These are phyloP conservation scores for Fusarium sp. DNA, from an alignment of 2,329 filamentous ascomycete genomes.

Conservation along the genomic window DNA sequence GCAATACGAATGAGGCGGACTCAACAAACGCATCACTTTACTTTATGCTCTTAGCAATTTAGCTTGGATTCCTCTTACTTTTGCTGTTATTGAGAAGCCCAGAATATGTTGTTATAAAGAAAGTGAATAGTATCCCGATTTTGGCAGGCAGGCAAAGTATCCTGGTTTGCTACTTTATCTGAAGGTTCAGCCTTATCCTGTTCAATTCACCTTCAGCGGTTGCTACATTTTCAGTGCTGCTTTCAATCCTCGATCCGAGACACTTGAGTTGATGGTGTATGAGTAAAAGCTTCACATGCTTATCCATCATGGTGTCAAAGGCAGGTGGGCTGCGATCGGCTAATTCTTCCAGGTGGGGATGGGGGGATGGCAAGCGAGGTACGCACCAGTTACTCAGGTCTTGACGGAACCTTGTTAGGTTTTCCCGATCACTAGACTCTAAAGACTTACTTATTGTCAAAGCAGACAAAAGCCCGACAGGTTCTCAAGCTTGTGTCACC, in stretches of 20 bases:
- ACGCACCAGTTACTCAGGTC: background rate
- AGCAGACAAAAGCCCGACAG: background rate
- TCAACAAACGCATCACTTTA: background rate
- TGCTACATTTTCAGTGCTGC: background rate
- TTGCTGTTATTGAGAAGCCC: accelerated
- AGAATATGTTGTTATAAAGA: accelerated
- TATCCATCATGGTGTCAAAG: background rate
- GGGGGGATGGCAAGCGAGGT: background rate
- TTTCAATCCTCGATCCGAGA: background rate
- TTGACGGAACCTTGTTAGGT: background rate
- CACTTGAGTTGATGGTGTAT: background rate
- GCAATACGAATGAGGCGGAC: accelerated
- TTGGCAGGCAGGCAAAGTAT: background rate
- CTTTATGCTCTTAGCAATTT: accelerated
- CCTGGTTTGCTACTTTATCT: background rate
- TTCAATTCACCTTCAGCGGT: background rate
- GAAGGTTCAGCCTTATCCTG: accelerated
- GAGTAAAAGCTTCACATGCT: background rate
- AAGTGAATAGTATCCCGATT: accelerated
- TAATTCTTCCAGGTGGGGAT: background rate
- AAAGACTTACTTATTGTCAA: background rate
- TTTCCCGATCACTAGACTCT: accelerated
- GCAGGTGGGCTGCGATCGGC: background rate
- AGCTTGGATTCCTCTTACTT: background rate
- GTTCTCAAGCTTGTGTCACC: background rate